Percentiles rank a stretch among this genome's conserved stretches.
These are phyloP conservation scores for Cinchona pubescens DNA, from an alignment of 257 asterid genomes.

Conservation along the genomic window DNA sequence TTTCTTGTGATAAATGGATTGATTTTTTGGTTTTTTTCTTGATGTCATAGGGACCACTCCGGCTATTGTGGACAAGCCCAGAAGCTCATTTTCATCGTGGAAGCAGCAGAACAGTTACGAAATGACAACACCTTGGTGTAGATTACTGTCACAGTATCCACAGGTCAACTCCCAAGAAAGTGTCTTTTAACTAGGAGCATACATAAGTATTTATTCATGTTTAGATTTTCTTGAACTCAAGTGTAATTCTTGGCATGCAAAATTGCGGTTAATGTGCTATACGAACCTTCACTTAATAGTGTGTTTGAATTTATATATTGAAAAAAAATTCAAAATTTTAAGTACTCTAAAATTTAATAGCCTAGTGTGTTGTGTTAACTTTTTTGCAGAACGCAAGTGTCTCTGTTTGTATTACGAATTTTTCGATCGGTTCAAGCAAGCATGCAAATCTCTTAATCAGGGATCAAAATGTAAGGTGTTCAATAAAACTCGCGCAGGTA, in stretches of 20 bases:
- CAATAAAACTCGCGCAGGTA: constrained; percentile 63
- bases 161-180: constrained; percentile 42
- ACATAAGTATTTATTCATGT: neutral
- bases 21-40: constrained; percentile 3
- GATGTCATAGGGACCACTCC: constrained; percentile 40
- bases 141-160: constrained; percentile 58
- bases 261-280: neutral
- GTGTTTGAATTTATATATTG: neutral
- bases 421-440: constrained; percentile 64
- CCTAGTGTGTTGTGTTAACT: neutral
- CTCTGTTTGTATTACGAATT: constrained; percentile 45
- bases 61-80: constrained; percentile 44
- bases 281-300: neutral
- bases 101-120: constrained; percentile 52
- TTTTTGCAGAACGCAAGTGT: constrained; percentile 62
- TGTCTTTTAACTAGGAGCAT: neutral
- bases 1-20: neutral
- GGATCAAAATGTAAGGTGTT: constrained; percentile 54
- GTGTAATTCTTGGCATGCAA: neutral
- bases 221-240: neutral
- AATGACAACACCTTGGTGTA: constrained; percentile 67
- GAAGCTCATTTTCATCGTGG: constrained; percentile 53
- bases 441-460: constrained; percentile 60
- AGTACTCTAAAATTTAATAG: constrained; percentile 3
- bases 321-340: neutral